Base-by-base conservation (phyloP, 2,329 filamentous ascomycete species). In the Berkeleyomyces rouxiae region DNA sequence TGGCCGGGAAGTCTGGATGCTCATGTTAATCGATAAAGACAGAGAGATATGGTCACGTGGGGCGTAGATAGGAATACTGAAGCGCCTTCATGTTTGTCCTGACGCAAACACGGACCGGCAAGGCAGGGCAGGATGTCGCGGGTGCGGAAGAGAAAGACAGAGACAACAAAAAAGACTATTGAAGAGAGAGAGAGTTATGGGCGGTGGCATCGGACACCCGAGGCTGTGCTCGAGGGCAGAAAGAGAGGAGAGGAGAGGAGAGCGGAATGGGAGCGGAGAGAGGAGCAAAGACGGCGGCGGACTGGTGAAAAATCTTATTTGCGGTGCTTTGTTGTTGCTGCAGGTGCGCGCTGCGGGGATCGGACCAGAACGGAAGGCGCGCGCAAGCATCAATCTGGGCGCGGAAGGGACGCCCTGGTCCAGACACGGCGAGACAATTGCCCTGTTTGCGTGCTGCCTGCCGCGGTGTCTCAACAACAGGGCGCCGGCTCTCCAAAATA, bases 1-100 rank as follows among this genome's bases (percentile, higher is more conserved):
- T 53, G 49, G 33, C 7, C 23, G 49, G 13, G 9, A 53, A 53
- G 49, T 23, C 33, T 36, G 49, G 23, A 53, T 53, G 49, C 49
- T 53, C 49, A 23, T 36, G 36, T 53, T 9, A 53, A 36, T 36
- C 23, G 23, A 33, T 16, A 23, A 23, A 2, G 33, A 23, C 49
- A 53, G 23, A 53, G 49, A 53, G 49, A 44, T 44, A 36, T 53
- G 33, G 44, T 59, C 23, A 59, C 40, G 23, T 31, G 46, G 43
- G 46, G 31, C 44, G 46, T 46, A 11, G 16, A 9, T 59, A 46
- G 39, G 16, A 44, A 59, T 59, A 59, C 58, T 59, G 58, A 59
- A 59, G 58, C 33, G n/a, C 31, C 43, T 31, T 59, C 58, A 59
- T 59, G 58, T 46, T 59, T 59, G 49, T 53, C 49, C 31, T 11